Base-by-base conservation (phyloP, 1,284 basidiomycete genomes). In the Ceratobasidium sp. region DNA sequence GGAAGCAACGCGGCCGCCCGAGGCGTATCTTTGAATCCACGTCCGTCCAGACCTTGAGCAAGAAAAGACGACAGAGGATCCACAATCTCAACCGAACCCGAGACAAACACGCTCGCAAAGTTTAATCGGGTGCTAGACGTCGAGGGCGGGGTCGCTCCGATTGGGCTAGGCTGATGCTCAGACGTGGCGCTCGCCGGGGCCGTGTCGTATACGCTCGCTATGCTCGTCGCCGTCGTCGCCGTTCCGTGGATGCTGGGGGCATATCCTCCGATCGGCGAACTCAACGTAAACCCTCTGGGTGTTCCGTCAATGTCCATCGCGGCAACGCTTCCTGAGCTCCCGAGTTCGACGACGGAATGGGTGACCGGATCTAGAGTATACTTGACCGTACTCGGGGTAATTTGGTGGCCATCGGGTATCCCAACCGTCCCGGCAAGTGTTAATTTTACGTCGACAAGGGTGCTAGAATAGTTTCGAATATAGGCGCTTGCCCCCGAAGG, bases 351-450 rank as follows among this genome's bases (percentile, higher is more conserved):
- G 36, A 14, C 36, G 6, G 36, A 6, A 39, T 39, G 36, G 6
- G 36, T 39, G 14, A 39, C 36, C 36, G 71, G 59, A 18, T 62
- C 53, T 1, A 72, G 48, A 1, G 71, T 55, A n/a, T 72, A 72
- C 39, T 41, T 52, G 36, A 65, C 32, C 4, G 43, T 34, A 6
- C n/a, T 48, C 23, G 30, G 61, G 30, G 50, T 64, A 12, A 59
- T 57, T 9, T 65, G 64, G 36, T 75, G 71, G 18, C 58, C 59
- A 8, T 73, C 65, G 10, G 74, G 74, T 5, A 75, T 52, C 1
- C 74, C 74, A 30, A 75, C 61, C 6, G 61, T 34, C 16, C 62
- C 61, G 5, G 57, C 67, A 28, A 75, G 59, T 8, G 46, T 73
- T 18, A 70, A 55, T 9, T 45, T 73, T 6, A 70, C 74, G 21